phyloP scores from a whole-genome alignment of 2,329 filamentous ascomycete genomes.

The Fusarium gaditjirri region DNA sequence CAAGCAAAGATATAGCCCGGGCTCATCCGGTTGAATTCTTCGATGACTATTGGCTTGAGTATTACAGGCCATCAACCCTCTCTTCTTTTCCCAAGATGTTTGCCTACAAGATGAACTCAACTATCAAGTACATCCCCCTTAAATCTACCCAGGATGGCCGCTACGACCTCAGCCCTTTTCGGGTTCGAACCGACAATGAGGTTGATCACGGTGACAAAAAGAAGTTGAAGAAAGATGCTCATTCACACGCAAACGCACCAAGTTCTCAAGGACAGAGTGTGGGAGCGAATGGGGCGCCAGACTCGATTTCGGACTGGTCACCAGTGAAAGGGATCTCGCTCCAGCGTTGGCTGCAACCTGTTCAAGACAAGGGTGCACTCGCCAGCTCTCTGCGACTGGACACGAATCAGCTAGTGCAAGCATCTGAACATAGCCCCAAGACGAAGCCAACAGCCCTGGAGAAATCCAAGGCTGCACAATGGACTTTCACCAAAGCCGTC shows the following conservation, averaged over 20 bases:
- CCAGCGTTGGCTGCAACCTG: conserved; percentile 70
- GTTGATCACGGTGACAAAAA: conserved; percentile 70
- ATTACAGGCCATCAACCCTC: conserved; percentile 88
- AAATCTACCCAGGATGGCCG: conserved; percentile 76
- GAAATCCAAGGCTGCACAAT: conserved; percentile 85
- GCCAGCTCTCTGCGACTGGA: conserved; percentile 23
- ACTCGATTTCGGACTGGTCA: conserved; percentile 52
- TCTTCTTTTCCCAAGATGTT: conserved; percentile 95
- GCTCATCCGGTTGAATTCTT: conserved; percentile 68
- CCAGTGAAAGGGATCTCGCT: conserved; percentile 63
- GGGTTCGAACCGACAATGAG: conserved; percentile 74
- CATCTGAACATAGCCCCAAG: conserved; percentile 47
- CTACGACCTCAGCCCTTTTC: conserved; percentile 90
- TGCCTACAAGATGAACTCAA: conserved; percentile 90
- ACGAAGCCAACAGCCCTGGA: conserved; percentile 71
- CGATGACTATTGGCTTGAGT: conserved; percentile 98
- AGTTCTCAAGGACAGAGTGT: conserved; percentile 41
- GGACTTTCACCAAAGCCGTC: conserved; percentile 88
- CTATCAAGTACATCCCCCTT: conserved; percentile 82
- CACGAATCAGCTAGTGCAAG: conserved; percentile 27
- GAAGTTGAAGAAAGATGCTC: conserved; percentile 73
- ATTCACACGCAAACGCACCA: conserved; percentile 70
- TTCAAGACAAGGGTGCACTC: conserved; percentile 50
- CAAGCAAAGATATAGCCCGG: conserved; percentile 50
- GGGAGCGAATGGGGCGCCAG: conserved; percentile 54